Conservation (phyloP, 2,329 filamentous ascomycete genomes). For the Alternaria sp. region DNA sequence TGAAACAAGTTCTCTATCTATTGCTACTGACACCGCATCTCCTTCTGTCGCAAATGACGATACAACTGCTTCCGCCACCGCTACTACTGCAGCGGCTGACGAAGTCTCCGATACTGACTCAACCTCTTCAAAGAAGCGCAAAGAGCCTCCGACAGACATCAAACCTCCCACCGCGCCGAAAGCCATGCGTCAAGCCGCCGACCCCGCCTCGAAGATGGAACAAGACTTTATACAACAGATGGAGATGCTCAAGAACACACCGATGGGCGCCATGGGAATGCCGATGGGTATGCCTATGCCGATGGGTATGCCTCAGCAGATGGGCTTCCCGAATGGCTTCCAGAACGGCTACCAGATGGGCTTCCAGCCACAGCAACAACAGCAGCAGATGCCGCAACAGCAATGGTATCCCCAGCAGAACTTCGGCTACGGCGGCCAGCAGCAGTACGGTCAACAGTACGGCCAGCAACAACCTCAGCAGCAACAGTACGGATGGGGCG, state of each 20-base stretch:
- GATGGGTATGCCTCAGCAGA: constrained; percentile 17
- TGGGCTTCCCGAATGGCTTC: constrained; percentile 1
- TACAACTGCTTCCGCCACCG: constrained; percentile 32
- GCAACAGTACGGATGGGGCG: constrained; percentile 18
- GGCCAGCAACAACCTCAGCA: constrained; percentile 14
- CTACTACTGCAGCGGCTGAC: constrained; percentile 42
- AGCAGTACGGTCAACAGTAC: constrained; percentile 8
- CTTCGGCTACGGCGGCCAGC: constrained; percentile 13
- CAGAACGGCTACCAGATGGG: constrained; percentile 19
- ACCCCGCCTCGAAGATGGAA: constrained; percentile 51
- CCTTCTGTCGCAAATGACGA: constrained; percentile 30
- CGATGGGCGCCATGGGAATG: constrained; percentile 44
- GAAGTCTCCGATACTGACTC: constrained; percentile 44
- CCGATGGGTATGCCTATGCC: constrained; percentile 13
- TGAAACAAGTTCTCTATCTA: constrained; percentile 23
- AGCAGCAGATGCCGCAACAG: constrained; percentile 8
- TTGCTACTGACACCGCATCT: constrained; percentile 17
- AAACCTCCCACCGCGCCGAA: constrained; percentile 54
- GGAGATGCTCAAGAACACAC: constrained; percentile 51
- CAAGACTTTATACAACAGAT: constrained; percentile 54
- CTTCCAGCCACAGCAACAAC: constrained; percentile 9
- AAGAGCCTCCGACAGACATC: constrained; percentile 72
- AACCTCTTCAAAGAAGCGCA: constrained; percentile 72
- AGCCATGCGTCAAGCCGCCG: constrained; percentile 61
- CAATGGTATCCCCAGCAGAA: constrained; percentile 63